These are phyloP conservation scores for Cladosporium sp. DNA, from an alignment of 2,329 filamentous ascomycete species.

Conservation along the genomic window DNA sequence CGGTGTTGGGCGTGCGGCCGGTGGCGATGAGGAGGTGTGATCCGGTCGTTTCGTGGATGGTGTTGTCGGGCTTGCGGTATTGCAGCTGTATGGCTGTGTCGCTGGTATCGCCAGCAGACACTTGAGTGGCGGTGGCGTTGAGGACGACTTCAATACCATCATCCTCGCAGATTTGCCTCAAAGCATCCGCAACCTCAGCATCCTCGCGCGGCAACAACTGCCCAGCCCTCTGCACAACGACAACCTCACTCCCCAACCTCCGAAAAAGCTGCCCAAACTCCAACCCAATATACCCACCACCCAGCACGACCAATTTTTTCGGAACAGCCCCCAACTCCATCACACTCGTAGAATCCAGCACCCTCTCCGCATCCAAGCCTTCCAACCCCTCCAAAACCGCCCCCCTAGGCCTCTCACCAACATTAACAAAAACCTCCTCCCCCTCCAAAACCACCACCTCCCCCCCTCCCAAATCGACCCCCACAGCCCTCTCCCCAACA, in stretches of 20 bases:
- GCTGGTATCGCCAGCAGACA: conserved; percentile 21
- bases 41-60: conserved; percentile 24
- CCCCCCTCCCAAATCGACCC: neutral
- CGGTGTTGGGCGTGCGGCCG: conserved; percentile 49
- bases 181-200: conserved; percentile 41
- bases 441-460: neutral
- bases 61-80: conserved; percentile 20
- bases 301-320: conserved; percentile 47
- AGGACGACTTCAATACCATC: conserved; percentile 46
- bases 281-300: conserved; percentile 51
- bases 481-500: conserved; percentile 28
- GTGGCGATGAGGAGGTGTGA: conserved; percentile 50
- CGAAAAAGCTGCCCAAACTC: conserved; percentile 53
- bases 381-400: conserved; percentile 20
- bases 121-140: conserved; percentile 28
- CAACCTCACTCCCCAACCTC: conserved; percentile 48
- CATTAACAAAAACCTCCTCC: conserved; percentile 4
- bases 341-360: conserved; percentile 47
- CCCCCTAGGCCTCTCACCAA: conserved; percentile 1
- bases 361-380: conserved; percentile 30
- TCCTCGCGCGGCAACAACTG: conserved; percentile 43
- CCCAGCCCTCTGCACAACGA: conserved; percentile 38
- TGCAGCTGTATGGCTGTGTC: neutral
- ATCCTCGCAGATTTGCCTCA: conserved; percentile 42
- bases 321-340: conserved; percentile 47